A percentile compares a stretch with the other conserved stretches of the same genome.
Evolutionary conservation across 768 basidiomycete species (phyloP).

Genomic region (Tulasnella sp.): DNA sequence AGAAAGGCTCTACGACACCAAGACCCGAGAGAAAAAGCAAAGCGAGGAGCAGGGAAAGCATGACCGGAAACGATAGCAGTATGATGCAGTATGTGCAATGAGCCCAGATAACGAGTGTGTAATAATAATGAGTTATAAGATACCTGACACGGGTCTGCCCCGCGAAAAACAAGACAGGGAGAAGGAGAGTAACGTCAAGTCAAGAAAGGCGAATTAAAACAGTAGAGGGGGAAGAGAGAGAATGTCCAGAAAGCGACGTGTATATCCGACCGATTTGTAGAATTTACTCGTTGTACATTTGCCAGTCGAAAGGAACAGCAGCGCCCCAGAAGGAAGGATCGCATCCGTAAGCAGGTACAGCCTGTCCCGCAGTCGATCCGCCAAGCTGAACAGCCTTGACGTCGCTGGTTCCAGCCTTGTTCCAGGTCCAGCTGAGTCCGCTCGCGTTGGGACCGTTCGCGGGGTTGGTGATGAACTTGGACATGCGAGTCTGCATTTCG

Average conservation of each 20-base stretch:
- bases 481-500: constrained; percentile 74
- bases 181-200: background rate
- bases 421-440: constrained; percentile 53
- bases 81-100: background rate
- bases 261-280: background rate
- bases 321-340: constrained; percentile 69
- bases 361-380: constrained; percentile 51
- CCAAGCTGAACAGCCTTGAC: constrained; percentile 67
- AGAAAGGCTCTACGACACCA: background rate
- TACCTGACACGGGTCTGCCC: background rate
- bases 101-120: background rate
- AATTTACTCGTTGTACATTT: constrained; percentile 51
- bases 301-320: constrained; percentile 70
- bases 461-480: constrained; percentile 63
- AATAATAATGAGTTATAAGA: constrained; percentile 3
- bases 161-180: background rate
- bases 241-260: too few relatives aligned
- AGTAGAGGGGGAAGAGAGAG: background rate
- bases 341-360: constrained; percentile 59
- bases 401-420: constrained; percentile 53
- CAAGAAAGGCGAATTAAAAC: background rate
- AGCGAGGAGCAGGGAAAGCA: background rate
- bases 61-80: background rate
- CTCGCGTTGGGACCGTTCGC: constrained; percentile 59
- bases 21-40: background rate